These are phyloP conservation scores for Arxiozyma heterogenica DNA, from an alignment of 1,139 yeast species.

Conservation along the genomic window DNA sequence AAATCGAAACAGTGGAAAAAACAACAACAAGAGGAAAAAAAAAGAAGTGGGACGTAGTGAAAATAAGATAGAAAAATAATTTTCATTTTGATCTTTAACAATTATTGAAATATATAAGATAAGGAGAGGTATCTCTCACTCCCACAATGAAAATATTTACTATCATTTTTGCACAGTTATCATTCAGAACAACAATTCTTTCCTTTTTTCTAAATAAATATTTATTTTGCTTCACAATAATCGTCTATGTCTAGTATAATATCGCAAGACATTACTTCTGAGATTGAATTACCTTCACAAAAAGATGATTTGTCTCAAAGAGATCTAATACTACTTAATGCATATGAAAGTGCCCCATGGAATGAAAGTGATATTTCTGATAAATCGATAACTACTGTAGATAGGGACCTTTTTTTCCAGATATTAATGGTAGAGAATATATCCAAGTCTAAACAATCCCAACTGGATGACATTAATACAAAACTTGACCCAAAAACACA, in stretches of 20 bases:
- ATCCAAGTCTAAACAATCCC: constrained; percentile 29
- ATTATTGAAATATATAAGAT: no score
- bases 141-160: no score
- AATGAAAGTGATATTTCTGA: background rate
- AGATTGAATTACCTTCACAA: background rate
- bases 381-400: constrained; percentile 6
- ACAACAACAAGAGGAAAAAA: no score
- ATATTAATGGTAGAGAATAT: constrained; percentile 34
- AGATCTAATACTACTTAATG: no score
- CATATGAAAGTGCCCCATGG: background rate
- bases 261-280: background rate
- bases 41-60: no score
- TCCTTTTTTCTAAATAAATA: no score
- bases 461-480: constrained; percentile 30
- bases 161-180: no score
- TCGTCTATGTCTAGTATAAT: background rate
- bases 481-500: constrained; percentile 26
- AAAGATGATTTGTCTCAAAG: background rate
- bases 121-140: no score
- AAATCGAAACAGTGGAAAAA: no score
- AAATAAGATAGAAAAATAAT: no score
- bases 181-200: no score
- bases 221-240: background rate
- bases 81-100: no score
- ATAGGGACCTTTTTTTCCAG: constrained; percentile 33